Percentiles rank a stretch among this genome's conserved stretches.
Evolutionary conservation across 2,329 filamentous ascomycete species (phyloP).

Genomic region (Helotiales sp.): DNA sequence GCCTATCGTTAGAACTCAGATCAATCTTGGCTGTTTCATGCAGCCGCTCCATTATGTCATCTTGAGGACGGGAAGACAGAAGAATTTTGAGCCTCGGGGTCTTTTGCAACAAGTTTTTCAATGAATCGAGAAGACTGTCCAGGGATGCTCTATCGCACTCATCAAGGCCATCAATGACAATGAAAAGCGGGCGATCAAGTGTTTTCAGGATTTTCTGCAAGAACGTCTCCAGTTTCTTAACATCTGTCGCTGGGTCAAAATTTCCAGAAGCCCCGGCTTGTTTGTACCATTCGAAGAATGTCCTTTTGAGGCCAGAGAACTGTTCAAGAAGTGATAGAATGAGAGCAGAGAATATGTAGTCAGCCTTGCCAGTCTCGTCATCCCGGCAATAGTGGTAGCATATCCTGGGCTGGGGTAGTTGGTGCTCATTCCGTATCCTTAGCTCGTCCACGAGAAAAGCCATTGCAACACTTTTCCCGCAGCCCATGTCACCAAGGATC

Average conservation of each 20-base stretch:
- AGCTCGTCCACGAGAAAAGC: constrained; percentile 6
- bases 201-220: background rate
- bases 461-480: constrained; percentile 2
- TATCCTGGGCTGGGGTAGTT: constrained; percentile 1
- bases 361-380: constrained; percentile 5
- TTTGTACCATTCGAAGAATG: constrained; percentile 3
- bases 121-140: background rate
- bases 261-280: constrained; percentile 1
- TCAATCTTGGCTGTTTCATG: background rate
- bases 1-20: background rate
- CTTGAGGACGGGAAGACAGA: constrained; percentile 3
- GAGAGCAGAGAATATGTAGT: background rate
- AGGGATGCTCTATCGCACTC: background rate
- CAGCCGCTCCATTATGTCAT: background rate
- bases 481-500: constrained; percentile 8
- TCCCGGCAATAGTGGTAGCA: constrained; percentile 9
- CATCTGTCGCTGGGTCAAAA: constrained; percentile 4
- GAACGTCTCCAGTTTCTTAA: background rate
- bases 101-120: background rate
- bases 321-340: constrained; percentile 2
- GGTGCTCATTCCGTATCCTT: constrained; percentile 2
- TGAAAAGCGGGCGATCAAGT: constrained; percentile 3
- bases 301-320: constrained; percentile 4
- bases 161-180: constrained; percentile 2
- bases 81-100: constrained; percentile 2